Conservation (phyloP, 2,329 filamentous ascomycete genomes). For the Sporothrix brasiliensis region DNA sequence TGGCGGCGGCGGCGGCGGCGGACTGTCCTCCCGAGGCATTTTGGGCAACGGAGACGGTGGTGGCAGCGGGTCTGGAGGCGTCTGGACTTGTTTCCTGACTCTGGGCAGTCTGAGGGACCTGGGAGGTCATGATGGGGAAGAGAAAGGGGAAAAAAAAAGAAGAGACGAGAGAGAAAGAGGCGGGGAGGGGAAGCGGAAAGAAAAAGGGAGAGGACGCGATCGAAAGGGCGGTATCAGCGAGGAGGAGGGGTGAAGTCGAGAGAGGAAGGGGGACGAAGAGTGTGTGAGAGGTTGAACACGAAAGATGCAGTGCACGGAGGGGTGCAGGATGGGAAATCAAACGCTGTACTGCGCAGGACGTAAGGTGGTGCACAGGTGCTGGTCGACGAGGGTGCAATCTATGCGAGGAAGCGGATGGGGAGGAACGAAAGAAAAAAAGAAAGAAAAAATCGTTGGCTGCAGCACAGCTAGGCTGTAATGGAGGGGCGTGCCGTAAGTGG, state of each 20-base stretch:
- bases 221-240: slow-evolving; percentile 21
- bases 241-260: slow-evolving; percentile 19
- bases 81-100: slow-evolving; percentile 42
- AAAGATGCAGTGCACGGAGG: slow-evolving; percentile 24
- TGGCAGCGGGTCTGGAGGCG: slow-evolving; percentile 39
- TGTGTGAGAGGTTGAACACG: slow-evolving; percentile 22
- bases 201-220: slow-evolving; percentile 4
- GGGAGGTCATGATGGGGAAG: slow-evolving; percentile 45
- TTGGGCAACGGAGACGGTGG: slow-evolving; percentile 44
- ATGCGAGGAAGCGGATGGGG: slow-evolving; percentile 26
- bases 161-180: slow-evolving; percentile 39
- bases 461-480: slow-evolving; percentile 31
- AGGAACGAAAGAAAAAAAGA: slow-evolving; percentile 23
- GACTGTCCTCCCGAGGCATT: slow-evolving; percentile 67
- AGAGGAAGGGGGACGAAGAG: slow-evolving; percentile 8
- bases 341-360: background rate
- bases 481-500: slow-evolving; percentile 24
- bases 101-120: slow-evolving; percentile 34
- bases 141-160: slow-evolving; percentile 38
- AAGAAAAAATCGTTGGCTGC: slow-evolving; percentile 31
- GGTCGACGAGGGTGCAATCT: slow-evolving; percentile 34
- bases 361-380: slow-evolving; percentile 18
- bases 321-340: slow-evolving; percentile 22
- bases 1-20: slow-evolving; percentile 62
- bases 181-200: slow-evolving; percentile 6